Conservation (phyloP, 2,329 filamentous ascomycete species). For the Colletotrichum neosansevieriae region DNA sequence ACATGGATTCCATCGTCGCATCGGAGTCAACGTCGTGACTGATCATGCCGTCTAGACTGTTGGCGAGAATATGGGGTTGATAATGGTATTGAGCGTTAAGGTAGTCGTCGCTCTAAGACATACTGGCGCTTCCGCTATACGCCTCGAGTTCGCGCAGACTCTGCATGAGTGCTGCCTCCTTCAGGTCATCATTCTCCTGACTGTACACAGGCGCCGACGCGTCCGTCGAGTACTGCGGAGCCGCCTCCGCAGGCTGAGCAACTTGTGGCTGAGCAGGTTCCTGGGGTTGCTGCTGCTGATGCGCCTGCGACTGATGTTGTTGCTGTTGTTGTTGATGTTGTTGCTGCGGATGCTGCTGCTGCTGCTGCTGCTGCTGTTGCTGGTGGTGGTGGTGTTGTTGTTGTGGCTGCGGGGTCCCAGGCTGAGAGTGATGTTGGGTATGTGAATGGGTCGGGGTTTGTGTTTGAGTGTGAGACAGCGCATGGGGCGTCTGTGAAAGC, state of each 20-base stretch:
- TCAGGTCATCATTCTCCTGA: conserved; percentile 37
- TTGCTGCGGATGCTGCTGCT: conserved; percentile 39
- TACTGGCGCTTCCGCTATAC: conserved; percentile 35
- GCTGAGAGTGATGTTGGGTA: conserved; percentile 30
- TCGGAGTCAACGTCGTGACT: not conserved
- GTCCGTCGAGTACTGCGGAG: conserved; percentile 26
- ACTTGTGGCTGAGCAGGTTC: conserved; percentile 38
- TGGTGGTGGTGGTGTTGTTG: no score
- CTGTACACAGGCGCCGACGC: conserved; percentile 28
- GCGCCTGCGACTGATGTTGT: conserved; percentile 31
- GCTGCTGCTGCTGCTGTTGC: conserved; percentile 35
- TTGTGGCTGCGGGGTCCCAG: conserved; percentile 35
- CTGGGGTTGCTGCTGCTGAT: conserved; percentile 42
- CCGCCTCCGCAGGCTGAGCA: conserved; percentile 24
- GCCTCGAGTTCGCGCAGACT: conserved; percentile 40
- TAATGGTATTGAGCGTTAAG: conserved; percentile 24
- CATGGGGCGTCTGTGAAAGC: conserved; percentile 34
- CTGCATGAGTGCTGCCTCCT: conserved; percentile 40
- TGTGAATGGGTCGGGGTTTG: conserved; percentile 35
- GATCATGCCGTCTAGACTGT: not conserved
- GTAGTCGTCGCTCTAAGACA: conserved; percentile 30
- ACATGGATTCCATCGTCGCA: not conserved
- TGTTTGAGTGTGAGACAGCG: conserved; percentile 22
- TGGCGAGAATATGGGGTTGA: conserved; percentile 16
- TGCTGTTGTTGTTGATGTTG: conserved; percentile 40